Base-by-base conservation (phyloP, 768 basidiomycete genomes). In the Melanogaster broomeanus region DNA sequence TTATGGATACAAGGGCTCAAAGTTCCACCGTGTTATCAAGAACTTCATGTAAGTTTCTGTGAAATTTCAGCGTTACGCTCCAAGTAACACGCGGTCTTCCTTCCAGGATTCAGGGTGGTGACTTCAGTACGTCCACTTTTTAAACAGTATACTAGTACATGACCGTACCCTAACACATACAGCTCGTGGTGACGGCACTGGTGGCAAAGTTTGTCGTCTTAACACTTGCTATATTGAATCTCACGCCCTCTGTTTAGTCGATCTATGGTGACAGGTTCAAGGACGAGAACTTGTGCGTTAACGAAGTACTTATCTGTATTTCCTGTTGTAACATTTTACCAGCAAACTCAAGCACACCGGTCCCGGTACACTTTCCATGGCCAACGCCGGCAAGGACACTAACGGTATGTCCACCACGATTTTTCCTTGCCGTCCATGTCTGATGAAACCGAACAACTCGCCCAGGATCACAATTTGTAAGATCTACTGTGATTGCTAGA, bases 1-100 rank as follows among this genome's bases (percentile, higher is more conserved):
- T 16, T 96, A 79, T 65, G 94, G 95, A 10, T 99, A 93, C 81
- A 88, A 96, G 72, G 94, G 92, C 39, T 94, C 93, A 53, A 87
- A 86, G 60, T 99, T 99, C 84, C 96, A 99, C 74, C 88, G 95
- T 66, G 83, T 98, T 55, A 96, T 97, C 69, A 90, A 92, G 72
- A 77, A 89, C 62, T 96, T 96, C 73, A 96, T 96, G 93, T 86
- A 48, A 61, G 81, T 62, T 28, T 41, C 31, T 37, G 35, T 31
- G 39, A 18, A 22, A 45, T 6, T 41, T 45, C 6, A 8, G 6
- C 31, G 11, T 34, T 22, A 15, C 5, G 30, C 4, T 12, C 7
- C 30, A 24, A 25, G 11, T 57, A 9, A 52, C 38, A 52, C 9
- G n/a, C n/a, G 5, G 30, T 9, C 22, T 44, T 35, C 28, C 52